Base-by-base conservation (phyloP, 305 asterid genomes). In the Solanum hybrid region DNA sequence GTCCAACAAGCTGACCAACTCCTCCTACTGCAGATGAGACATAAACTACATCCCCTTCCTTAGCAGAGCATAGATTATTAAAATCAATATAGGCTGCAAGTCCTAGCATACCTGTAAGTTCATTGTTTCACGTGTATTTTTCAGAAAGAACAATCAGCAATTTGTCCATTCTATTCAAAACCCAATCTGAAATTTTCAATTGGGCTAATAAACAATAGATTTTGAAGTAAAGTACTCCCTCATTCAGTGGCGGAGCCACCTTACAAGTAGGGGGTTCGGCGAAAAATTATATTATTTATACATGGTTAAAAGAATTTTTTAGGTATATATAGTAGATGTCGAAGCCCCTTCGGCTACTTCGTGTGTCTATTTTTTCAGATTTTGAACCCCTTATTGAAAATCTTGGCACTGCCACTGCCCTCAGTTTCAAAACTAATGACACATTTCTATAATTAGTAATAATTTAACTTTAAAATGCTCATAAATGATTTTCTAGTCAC, bases 1-100 rank as follows among this genome's bases (percentile, higher is more conserved):
- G 93, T 22, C 91, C 92, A 36, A 90, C 93, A 31, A 91, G 91
- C 24, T 89, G 92, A 35, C 92, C 93, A 82, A 90, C 92, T 13
- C 91, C 93, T 40, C 93, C 93, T 1, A 89, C 88, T 33, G 92
- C 91, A 12, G 89, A 89, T 0, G 93, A 90, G 39, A 92, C 82
- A 86, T 86, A 90, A 11, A 92, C 91, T 12, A 77, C 39, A 71
- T 92, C 91, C 5, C 93, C 93, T 82, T 88, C 87, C 91, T 87
- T 89, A 22, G 92, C 89, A 13, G 85, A 40, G 85, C 92, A 90
- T 64, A 90, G 18, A 40, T 92, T 83, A 61, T 89, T 31, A 81
- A 92, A 90, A 10, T 92, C 93, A 71, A 39, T n/a, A 14, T 89
- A 90, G 18, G 92, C 93, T 42, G 93, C 87, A n/a, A 87, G 46